These are phyloP conservation scores for Kwoniella botswanensis DNA, from an alignment of 768 basidiomycete genomes.

Conservation along the genomic window DNA sequence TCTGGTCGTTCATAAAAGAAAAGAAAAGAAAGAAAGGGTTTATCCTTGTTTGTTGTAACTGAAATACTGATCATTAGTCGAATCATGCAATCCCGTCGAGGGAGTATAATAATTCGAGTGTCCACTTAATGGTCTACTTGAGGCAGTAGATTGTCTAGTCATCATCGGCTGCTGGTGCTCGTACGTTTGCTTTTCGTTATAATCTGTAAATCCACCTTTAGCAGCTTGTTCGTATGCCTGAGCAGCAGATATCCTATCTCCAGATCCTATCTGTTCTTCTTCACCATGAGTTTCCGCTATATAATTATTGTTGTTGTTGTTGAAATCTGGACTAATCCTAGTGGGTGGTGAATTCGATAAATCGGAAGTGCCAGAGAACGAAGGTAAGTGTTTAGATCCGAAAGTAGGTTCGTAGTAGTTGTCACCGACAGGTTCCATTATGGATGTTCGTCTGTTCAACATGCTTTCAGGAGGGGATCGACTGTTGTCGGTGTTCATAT, in stretches of 20 bases:
- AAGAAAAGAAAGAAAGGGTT: neutral
- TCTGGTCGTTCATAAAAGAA: neutral
- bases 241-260: conserved; percentile 14
- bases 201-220: conserved; percentile 10
- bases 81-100: conserved; percentile 6
- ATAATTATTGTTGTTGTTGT: neutral
- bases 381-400: conserved; percentile 20
- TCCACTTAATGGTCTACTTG: conserved; percentile 23
- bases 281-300: neutral
- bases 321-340: neutral
- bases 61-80: conserved; percentile 9
- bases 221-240: conserved; percentile 34
- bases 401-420: conserved; percentile 30
- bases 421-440: conserved; percentile 35
- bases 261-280: neutral
- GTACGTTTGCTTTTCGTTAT: neutral
- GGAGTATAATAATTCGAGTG: conserved; percentile 32
- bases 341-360: conserved; percentile 2
- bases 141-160: conserved; percentile 14
- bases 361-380: conserved; percentile 6
- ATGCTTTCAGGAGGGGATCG: neutral
- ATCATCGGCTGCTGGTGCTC: conserved; percentile 1
- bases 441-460: conserved; percentile 23
- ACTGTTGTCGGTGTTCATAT: neutral
- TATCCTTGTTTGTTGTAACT: conserved; percentile 5